Evolutionary conservation across 805 yeast species (phyloP), one percentile per base, ranked within the genome.

Genomic region (Zygosaccharomyces rouxii): DNA sequence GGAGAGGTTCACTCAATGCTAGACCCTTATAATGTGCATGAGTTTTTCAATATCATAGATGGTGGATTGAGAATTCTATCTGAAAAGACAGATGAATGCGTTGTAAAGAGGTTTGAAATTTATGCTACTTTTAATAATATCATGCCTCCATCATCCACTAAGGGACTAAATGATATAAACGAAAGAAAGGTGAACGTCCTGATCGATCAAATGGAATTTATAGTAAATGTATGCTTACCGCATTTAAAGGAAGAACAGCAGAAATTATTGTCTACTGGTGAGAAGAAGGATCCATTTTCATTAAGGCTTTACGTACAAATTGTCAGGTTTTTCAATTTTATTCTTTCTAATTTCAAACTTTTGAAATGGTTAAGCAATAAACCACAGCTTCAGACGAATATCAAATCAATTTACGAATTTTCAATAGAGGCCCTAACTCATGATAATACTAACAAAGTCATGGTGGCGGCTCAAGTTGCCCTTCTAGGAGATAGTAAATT

Each of bases 51-150:
- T 7, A 52, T 64, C 7, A 39, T 63, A 3, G 53, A 49, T 10
- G 67, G 68, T 21, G 69, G 68, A 3, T 22, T 63, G 13, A 28
- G 48, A 13, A 47, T 60, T 9, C 43, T 64, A 25, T 40, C 51
- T n/a, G 35, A 38, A 2, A 35, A 37, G 6, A 42, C 39, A 2
- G 46, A 47, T 11, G 40, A 38, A 2, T 38, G 22, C 11, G 38
- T 28, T 11, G 29, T 53, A 3, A 52, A 56, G 22, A 50, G 57
- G 13, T 65, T 62, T 46, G 69, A 65, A 51, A 49, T 65, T 22
- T 65, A 62, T 49, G 68, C 68, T 2, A 64, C 69, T 2, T 58
- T 65, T 38, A 64, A 63, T 38, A 62, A 59, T 42, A 58, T 65
- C 10, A 48, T 64, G 25, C 63, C 64, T 10, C 23, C 48, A 2